A percentile compares a stretch with the other conserved stretches of the same genome.
phyloP scores from a whole-genome alignment of 2,329 filamentous ascomycete species.

The Aspergillus sp. region DNA sequence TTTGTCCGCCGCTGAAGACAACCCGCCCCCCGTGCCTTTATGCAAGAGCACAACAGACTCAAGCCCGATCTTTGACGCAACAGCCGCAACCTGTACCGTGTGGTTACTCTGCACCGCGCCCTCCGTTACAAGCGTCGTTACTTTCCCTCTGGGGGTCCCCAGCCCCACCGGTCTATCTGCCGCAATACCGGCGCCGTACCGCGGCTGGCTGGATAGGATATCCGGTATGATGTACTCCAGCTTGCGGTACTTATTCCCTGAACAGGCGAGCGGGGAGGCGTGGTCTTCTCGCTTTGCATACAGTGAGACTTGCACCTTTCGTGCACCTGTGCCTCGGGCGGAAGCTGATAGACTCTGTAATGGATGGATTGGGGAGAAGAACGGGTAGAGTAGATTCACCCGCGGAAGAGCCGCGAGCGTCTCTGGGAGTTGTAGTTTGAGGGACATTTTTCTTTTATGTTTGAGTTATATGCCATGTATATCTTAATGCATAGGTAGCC shows the following conservation, averaged over 20 bases:
- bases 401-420: slow-evolving; percentile 29
- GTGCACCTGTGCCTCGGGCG: neutral
- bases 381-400: slow-evolving; percentile 28
- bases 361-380: slow-evolving; percentile 33
- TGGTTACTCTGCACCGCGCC: slow-evolving; percentile 40
- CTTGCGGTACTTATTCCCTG: slow-evolving; percentile 41
- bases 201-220: slow-evolving; percentile 21
- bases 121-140: slow-evolving; percentile 36
- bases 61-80: slow-evolving; percentile 29
- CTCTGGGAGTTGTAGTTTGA: slow-evolving; percentile 21
- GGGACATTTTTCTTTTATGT: slow-evolving; percentile 5
- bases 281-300: slow-evolving; percentile 39
- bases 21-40: slow-evolving; percentile 28
- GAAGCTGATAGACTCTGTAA: slow-evolving; percentile 17
- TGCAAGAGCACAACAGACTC: slow-evolving; percentile 28
- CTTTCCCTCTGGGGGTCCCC: neutral
- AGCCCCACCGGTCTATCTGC: neutral
- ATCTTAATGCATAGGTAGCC: neutral
- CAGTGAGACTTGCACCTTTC: slow-evolving; percentile 20
- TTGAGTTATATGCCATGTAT: neutral
- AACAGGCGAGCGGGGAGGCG: slow-evolving; percentile 31
- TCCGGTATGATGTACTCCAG: slow-evolving; percentile 39
- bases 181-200: neutral
- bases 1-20: slow-evolving; percentile 18
- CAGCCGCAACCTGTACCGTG: slow-evolving; percentile 34